phyloP scores from a whole-genome alignment of 2,329 filamentous ascomycete genomes.

The Cordyceps cicadae region DNA sequence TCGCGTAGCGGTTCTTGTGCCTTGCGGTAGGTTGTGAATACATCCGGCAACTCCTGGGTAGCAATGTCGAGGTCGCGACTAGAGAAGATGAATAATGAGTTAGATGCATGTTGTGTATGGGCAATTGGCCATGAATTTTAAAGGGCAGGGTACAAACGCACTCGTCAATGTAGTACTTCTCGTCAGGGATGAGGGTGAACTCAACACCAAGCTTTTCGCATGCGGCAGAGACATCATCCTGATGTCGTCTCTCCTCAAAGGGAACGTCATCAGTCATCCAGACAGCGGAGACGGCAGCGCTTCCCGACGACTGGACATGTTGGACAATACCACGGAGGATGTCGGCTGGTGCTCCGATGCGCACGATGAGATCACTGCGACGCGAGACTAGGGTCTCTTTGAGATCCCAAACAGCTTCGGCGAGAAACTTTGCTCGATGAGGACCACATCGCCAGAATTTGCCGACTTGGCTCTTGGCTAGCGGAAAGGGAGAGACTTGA shows the following conservation, averaged over 20 bases:
- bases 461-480: conserved; percentile 56
- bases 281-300: conserved; percentile 45
- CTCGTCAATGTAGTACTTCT: conserved; percentile 76
- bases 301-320: conserved; percentile 30
- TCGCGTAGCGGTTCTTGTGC: conserved; percentile 61
- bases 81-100: neutral
- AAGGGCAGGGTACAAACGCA: conserved; percentile 35
- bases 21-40: conserved; percentile 70
- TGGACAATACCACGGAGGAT: conserved; percentile 51
- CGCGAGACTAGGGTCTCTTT: conserved; percentile 52
- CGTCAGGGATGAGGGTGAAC: conserved; percentile 61
- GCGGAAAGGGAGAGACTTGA: conserved; percentile 55
- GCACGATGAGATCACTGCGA: conserved; percentile 53
- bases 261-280: conserved; percentile 70
- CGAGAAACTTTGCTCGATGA: conserved; percentile 63
- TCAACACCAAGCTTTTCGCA: conserved; percentile 46
- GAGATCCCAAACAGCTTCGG: conserved; percentile 64
- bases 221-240: conserved; percentile 43
- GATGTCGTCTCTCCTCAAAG: conserved; percentile 59
- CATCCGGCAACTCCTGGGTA: conserved; percentile 56
- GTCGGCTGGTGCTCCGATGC: conserved; percentile 53
- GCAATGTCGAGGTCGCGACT: conserved; percentile 60
- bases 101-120: neutral
- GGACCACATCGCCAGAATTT: conserved; percentile 67
- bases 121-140: neutral